Percentiles rank a stretch among this genome's conserved stretches.
Conservation (phyloP, 2,329 filamentous ascomycete species). For the Xylariaceae sp. region DNA sequence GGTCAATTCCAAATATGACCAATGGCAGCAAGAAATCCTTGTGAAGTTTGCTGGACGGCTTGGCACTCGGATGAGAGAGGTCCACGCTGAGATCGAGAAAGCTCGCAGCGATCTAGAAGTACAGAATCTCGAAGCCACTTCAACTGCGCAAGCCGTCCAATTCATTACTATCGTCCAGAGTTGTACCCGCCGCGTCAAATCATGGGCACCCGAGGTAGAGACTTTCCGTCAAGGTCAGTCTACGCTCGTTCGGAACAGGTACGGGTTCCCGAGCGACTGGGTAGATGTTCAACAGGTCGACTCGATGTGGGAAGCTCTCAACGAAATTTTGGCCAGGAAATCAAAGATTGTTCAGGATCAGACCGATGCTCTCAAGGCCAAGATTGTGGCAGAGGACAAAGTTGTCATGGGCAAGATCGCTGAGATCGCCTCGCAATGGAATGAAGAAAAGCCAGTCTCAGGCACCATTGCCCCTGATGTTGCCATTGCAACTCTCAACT, state of each 20-base stretch:
- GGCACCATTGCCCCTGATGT: conserved; percentile 89
- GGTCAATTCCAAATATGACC: conserved; percentile 98
- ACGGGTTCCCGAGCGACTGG: conserved; percentile 94
- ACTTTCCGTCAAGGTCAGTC: conserved; percentile 95
- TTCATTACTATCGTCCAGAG: conserved; percentile 98
- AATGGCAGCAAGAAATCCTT: conserved; percentile 98
- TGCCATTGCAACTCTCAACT: conserved; percentile 78
- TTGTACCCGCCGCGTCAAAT: conserved; percentile 89
- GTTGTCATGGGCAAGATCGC: conserved; percentile 85
- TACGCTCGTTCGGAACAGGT: conserved; percentile 86
- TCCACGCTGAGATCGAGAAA: conserved; percentile 89
- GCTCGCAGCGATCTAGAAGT: conserved; percentile 87
- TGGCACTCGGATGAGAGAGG: conserved; percentile 86
- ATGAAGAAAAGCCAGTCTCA: conserved; percentile 94
- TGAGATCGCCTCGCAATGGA: conserved; percentile 86
- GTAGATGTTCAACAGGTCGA: conserved; percentile 94
- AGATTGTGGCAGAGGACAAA: conserved; percentile 92
- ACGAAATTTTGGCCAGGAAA: conserved; percentile 89
- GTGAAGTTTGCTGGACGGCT: conserved; percentile 90
- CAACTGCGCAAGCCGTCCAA: conserved; percentile 93
- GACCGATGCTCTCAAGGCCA: conserved; percentile 89
- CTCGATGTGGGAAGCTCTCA: conserved; percentile 91
- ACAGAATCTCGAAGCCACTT: conserved; percentile 90
- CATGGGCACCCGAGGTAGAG: conserved; percentile 95
- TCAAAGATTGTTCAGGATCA: conserved; percentile 96